A percentile compares a stretch with the other conserved stretches of the same genome.
Conservation (phyloP, 2,329 filamentous ascomycete genomes). For the Calonectria montana region DNA sequence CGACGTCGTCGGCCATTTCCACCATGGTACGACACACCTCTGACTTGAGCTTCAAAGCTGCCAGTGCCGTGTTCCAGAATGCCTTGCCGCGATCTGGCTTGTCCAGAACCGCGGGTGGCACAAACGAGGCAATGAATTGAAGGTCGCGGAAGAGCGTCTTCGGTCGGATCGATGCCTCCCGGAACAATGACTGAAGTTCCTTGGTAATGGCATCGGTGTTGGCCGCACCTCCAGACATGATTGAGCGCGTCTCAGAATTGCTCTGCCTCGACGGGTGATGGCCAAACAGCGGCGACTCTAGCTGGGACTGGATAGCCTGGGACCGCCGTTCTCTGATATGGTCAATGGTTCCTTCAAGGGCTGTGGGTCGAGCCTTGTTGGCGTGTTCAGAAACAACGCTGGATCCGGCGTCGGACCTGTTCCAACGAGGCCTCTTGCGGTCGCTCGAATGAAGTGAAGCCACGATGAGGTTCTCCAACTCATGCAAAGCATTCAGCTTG, state of each 20-base stretch:
- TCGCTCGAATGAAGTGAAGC: slow-evolving; percentile 68
- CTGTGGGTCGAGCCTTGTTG: slow-evolving; percentile 52
- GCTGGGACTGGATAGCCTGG: slow-evolving; percentile 54
- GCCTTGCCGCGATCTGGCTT: slow-evolving; percentile 77
- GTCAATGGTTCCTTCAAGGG: slow-evolving; percentile 75
- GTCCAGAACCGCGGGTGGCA: slow-evolving; percentile 70
- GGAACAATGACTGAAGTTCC: slow-evolving; percentile 75
- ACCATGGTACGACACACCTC: slow-evolving; percentile 86
- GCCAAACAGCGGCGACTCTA: slow-evolving; percentile 46
- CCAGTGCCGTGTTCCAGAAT: slow-evolving; percentile 90
- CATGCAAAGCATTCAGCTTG: slow-evolving; percentile 85
- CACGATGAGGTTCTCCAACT: slow-evolving; percentile 84
- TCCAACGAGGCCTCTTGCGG: slow-evolving; percentile 50
- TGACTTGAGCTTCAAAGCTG: slow-evolving; percentile 87
- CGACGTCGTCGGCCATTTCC: slow-evolving; percentile 67
- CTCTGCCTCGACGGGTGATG: slow-evolving; percentile 51
- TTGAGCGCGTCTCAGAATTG: slow-evolving; percentile 60
- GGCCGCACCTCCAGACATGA: slow-evolving; percentile 60
- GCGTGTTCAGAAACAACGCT: slow-evolving; percentile 48
- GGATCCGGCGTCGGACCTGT: slow-evolving; percentile 50
- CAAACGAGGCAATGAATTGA: slow-evolving; percentile 78
- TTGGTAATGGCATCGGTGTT: slow-evolving; percentile 74
- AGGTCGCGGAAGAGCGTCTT: slow-evolving; percentile 85
- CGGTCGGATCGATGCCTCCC: slow-evolving; percentile 76
- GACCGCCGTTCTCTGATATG: slow-evolving; percentile 76